Conservation (phyloP, 2,329 filamentous ascomycete species). For the Ceratocystis diversiconidia region DNA sequence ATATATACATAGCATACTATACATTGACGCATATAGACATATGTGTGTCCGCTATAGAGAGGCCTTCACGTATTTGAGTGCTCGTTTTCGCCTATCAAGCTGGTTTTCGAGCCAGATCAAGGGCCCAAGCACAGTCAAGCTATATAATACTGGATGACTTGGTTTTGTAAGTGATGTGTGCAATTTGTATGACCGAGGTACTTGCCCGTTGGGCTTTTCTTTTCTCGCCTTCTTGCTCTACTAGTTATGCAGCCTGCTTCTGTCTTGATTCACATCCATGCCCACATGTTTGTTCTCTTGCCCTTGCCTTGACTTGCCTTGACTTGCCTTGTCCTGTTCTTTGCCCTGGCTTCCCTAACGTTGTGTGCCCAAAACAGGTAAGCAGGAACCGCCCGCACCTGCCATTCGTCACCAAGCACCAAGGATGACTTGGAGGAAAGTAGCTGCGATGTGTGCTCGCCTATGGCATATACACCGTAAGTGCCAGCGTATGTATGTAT, state of each 20-base stretch:
- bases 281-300: neutral
- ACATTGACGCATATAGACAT: neutral
- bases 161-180: neutral
- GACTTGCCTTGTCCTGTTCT: neutral
- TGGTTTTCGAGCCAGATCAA: neutral
- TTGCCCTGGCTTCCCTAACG: neutral
- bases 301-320: neutral
- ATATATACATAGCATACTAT: neutral
- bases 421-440: neutral
- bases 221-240: neutral
- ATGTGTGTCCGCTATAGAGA: neutral
- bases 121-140: neutral
- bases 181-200: neutral
- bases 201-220: neutral
- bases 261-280: neutral
- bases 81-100: neutral
- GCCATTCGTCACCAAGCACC: neutral
- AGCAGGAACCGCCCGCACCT: conserved; percentile 11
- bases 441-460: no score
- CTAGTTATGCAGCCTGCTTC: neutral
- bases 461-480: no score
- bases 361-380: conserved; percentile 3
- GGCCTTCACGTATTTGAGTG: neutral
- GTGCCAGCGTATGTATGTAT: no score
- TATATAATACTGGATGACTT: neutral